Evolutionary conservation across 2,329 filamentous ascomycete genomes (phyloP).

Genomic region (Penicillium hordei): DNA sequence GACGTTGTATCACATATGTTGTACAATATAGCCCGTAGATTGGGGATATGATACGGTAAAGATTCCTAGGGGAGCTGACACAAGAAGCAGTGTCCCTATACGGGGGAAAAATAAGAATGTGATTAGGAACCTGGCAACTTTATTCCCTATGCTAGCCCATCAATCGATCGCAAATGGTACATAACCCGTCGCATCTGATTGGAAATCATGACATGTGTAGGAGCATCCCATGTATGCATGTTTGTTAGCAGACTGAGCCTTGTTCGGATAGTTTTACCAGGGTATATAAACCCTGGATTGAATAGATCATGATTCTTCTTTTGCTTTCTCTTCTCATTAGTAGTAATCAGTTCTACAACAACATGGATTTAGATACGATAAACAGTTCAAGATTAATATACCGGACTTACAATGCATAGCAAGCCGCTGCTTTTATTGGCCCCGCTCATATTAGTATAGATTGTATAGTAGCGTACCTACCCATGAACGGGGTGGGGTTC

Average conservation of each 20-base stretch:
- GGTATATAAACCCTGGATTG: no score
- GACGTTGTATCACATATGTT: background rate
- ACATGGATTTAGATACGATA: background rate
- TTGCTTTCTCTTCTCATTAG: no score
- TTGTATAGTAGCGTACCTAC: background rate
- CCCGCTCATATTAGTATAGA: background rate
- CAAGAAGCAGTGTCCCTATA: background rate
- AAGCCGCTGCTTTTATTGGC: background rate
- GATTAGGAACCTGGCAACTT: constrained; percentile 39
- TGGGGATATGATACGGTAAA: background rate
- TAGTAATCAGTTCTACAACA: no score
- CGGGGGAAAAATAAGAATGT: constrained; percentile 1
- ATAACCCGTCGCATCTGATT: background rate
- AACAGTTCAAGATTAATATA: background rate
- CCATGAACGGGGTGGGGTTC: background rate
- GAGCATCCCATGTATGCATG: no score
- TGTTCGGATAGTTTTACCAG: no score
- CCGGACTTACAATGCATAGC: background rate
- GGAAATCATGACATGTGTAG: background rate
- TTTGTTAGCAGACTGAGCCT: no score
- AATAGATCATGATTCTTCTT: no score
- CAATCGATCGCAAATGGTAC: background rate
- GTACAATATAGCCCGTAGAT: background rate
- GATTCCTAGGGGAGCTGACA: background rate
- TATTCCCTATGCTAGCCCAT: background rate